These are phyloP conservation scores for Magnolia changhungtana DNA, from an alignment of 164 flowering plant species.

Conservation along the genomic window DNA sequence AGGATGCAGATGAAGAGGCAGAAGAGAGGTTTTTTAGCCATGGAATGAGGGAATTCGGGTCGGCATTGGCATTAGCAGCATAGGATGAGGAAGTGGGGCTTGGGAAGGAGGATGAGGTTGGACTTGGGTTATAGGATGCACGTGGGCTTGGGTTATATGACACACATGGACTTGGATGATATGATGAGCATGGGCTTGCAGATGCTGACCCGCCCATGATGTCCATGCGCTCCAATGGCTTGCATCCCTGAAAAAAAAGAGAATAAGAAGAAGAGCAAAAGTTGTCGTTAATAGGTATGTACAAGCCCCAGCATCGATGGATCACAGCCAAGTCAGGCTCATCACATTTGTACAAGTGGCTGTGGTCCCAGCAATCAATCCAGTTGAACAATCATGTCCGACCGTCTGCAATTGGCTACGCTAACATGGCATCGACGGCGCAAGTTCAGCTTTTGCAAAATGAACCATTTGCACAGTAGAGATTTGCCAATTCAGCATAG, in stretches of 20 bases:
- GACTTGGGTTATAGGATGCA: slow-evolving; percentile 72
- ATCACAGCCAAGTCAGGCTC: too few species aligned
- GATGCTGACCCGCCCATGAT: slow-evolving; percentile 41
- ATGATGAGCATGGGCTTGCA: slow-evolving; percentile 59
- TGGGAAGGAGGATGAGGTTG: slow-evolving; percentile 68
- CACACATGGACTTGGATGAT: slow-evolving; percentile 44
- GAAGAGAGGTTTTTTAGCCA: slow-evolving; percentile 95
- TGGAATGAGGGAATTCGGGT: slow-evolving; percentile 76
- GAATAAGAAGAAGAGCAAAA: background rate
- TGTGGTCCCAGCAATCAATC: too few species aligned
- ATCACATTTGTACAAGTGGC: too few species aligned
- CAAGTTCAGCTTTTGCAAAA: too few species aligned
- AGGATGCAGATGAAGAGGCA: slow-evolving; percentile 45
- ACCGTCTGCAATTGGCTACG: too few species aligned
- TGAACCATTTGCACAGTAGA: too few species aligned
- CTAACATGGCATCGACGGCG: too few species aligned
- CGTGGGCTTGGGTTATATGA: slow-evolving; percentile 55
- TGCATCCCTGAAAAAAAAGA: slow-evolving; percentile 17
- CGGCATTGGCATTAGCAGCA: slow-evolving; percentile 30
- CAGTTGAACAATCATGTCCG: too few species aligned
- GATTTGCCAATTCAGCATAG: too few species aligned
- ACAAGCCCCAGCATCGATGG: too few species aligned
- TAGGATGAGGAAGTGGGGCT: slow-evolving; percentile 59
- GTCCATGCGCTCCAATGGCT: slow-evolving; percentile 15
- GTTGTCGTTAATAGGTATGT: too few species aligned